Evolutionary conservation across 371 early-diverging fungal species (phyloP), one percentile per base, ranked within the genome.

Genomic region (Mucor mucedo): DNA sequence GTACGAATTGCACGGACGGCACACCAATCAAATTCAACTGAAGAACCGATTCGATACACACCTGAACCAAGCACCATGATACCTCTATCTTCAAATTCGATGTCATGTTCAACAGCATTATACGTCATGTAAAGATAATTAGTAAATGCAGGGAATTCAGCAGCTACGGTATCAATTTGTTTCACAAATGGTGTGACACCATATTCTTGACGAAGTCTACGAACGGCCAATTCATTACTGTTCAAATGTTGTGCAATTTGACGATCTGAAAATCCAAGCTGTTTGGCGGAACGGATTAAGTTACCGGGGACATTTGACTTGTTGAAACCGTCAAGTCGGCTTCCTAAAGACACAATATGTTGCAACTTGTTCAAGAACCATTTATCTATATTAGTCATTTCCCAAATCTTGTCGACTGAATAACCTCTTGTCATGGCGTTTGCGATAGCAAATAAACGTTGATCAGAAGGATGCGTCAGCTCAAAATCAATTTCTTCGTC

Each of bases 1-100:
- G 95, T 91, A 63, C 96, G 93, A 59, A 96, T 94, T 39, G 94
- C 90, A 40, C 93, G 88, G 27, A 96, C 97, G 27, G 91, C 96
- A 73, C 98, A 96, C 98, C 98, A 96, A 75, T 98, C 97, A 75
- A 96, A 96, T 76, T 98, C 97, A n/a, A 96, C 95, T 56, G 93
- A 93, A 2, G 92, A 91, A 53, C 98, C 98, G 60, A 98, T 98
- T 68, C 98, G 93, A 79, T 98, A 98, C 1, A 98, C 98, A 63
- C 98, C 98, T 1, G 93, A 92, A 35, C 98, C 98, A 13, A 98
- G 80, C 7, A 98, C 98, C 93, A 96, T 95, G 41, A 92, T 83
- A 60, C 95, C 96, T 59, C 90, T 80, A 70, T 95, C 95, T 44
- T 90, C 86, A 72, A 96, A 97, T 0, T 76, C 61, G 29, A 98